Base-by-base conservation (phyloP, 768 basidiomycete genomes). In the Imleria badia region DNA sequence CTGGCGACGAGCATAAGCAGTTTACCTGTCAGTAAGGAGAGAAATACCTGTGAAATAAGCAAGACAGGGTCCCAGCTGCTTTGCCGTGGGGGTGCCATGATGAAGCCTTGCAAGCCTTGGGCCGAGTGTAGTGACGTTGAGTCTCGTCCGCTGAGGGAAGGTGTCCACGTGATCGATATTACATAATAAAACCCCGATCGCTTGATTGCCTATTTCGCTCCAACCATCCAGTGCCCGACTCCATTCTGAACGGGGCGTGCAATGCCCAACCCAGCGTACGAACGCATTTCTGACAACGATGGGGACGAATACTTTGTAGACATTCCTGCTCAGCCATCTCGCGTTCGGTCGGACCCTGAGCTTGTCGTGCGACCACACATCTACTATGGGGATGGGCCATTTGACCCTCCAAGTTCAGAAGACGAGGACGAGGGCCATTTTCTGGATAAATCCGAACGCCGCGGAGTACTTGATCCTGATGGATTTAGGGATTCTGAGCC, bases 41-140 rank as follows among this genome's bases (percentile, higher is more conserved):
- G 2, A 40, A 33, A 69, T 77, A 84, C 94, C 78, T 97, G 94
- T 54, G 91, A 93, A 60, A 94, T 77, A 45, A 97, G 81, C 54
- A 96, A 73, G 5, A 91, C 74, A 19, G 95, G 94, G 68, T 98
- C 95, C 95, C 94, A 97, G 58, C 84, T 88, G 29, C 76, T 71
- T 46, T 73, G 71, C 56, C 77, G 78, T 50, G 71, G 59, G 36
- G 69, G 71, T 39, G 73, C 58, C 75, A 76, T 77, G 53, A 36
- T 55, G 30, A 6, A 26, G 6, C 26, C 51, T 60, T 23, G 10
- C 19, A 26, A 36, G 15, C 36, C 44, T 34, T 42, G 34, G 41
- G 31, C 48, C 17, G 35, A 23, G 17, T 30, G 17, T n/a, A n/a
- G n/a, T 26, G 17, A 26, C 31, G 33, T 35, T 51, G 26, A 26